Conservation (phyloP, 208 protist species). For the Herpetomonas tarakana region DNA sequence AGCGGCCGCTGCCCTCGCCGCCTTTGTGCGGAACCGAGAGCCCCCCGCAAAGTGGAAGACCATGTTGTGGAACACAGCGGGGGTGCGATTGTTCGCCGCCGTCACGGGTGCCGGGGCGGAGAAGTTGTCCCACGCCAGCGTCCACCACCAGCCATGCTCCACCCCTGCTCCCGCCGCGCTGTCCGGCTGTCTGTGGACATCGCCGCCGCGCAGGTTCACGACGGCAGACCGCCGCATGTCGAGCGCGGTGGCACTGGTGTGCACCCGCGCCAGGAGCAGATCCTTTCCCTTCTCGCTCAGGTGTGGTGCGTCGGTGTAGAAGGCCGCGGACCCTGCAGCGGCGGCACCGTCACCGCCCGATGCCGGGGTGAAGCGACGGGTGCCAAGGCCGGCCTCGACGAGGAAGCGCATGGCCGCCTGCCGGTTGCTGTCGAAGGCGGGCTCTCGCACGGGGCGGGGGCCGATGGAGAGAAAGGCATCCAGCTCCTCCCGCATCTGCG, state of each 20-base stretch:
- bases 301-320: slow-evolving; percentile 1
- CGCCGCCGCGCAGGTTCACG: too few relatives aligned
- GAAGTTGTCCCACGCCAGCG: slow-evolving; percentile 60
- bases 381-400: slow-evolving; percentile 18
- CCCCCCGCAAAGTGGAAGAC: slow-evolving; percentile 55
- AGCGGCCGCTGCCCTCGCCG: neutral
- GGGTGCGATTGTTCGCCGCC: slow-evolving; percentile 6
- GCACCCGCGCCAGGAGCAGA: neutral
- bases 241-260: neutral
- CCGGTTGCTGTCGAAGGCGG: slow-evolving; percentile 33
- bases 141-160: slow-evolving; percentile 32
- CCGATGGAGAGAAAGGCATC: slow-evolving; percentile 42
- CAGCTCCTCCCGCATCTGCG: slow-evolving; percentile 21
- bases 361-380: neutral
- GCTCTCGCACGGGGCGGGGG: slow-evolving; percentile 13
- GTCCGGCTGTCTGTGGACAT: too few relatives aligned
- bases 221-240: neutral
- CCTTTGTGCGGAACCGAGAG: slow-evolving; percentile 10
- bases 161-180: neutral
- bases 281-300: neutral
- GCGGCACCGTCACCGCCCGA: neutral
- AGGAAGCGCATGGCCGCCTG: slow-evolving; percentile 28
- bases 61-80: slow-evolving; percentile 37
- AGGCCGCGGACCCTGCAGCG: neutral
- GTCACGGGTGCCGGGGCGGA: slow-evolving; percentile 28